phyloP scores from a whole-genome alignment of 2,329 filamentous ascomycete genomes.

The Xylariaceae sp. region DNA sequence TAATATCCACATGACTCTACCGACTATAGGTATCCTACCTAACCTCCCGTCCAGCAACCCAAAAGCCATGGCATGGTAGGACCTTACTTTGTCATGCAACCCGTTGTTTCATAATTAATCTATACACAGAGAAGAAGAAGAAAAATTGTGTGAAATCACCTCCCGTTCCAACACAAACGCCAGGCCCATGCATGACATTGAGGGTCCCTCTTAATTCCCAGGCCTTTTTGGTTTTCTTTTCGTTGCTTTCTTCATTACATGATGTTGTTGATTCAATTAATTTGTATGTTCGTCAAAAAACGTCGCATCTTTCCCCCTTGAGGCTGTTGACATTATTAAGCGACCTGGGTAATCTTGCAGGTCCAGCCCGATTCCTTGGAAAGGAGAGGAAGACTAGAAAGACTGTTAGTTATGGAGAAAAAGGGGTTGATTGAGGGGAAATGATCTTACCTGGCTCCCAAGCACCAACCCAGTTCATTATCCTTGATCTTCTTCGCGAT shows the following conservation, averaged over 20 bases:
- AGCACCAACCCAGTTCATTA: constrained; percentile 95
- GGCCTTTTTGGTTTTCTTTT: constrained; percentile 2
- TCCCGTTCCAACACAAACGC: constrained; percentile 12
- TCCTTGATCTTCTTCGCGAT: constrained; percentile 98
- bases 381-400: constrained; percentile 70
- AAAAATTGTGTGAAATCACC: background rate
- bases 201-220: constrained; percentile 5
- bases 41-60: no score
- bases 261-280: constrained; percentile 8
- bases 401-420: constrained; percentile 34
- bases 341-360: constrained; percentile 75
- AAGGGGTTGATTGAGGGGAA: background rate
- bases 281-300: constrained; percentile 2
- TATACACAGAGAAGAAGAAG: constrained; percentile 2
- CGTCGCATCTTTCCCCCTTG: background rate
- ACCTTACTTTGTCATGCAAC: constrained; percentile 9
- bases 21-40: no score
- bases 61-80: background rate
- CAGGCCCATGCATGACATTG: constrained; percentile 5
- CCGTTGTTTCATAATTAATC: constrained; percentile 6
- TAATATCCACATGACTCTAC: no score
- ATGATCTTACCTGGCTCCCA: constrained; percentile 77
- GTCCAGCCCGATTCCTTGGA: constrained; percentile 80
- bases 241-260: constrained; percentile 16
- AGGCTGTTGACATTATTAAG: constrained; percentile 36